Conservation (phyloP, 257 asterid genomes). For the Lavandula angustifolia region DNA sequence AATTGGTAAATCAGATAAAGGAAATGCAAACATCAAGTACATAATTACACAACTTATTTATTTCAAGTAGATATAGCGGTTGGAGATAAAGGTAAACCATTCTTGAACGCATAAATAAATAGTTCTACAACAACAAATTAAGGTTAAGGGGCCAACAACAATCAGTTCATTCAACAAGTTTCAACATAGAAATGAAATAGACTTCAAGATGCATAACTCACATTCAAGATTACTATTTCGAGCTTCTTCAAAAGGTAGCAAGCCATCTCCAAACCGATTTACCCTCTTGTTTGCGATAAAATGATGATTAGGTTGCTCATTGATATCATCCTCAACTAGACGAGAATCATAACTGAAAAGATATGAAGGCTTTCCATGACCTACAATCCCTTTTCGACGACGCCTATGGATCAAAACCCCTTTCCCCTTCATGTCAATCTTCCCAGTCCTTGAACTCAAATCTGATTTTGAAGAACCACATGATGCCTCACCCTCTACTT, state of each 20-base stretch:
- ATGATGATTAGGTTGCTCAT: slow-evolving; percentile 34
- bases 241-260: slow-evolving; percentile 30
- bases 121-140: background rate
- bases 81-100: slow-evolving; percentile 11
- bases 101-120: background rate
- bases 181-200: slow-evolving; percentile 21
- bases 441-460: slow-evolving; percentile 36
- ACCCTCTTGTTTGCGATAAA: slow-evolving; percentile 35
- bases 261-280: slow-evolving; percentile 33
- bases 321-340: slow-evolving; percentile 29
- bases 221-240: slow-evolving; percentile 41
- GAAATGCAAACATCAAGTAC: background rate
- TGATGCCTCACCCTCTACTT: slow-evolving; percentile 63
- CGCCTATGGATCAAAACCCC: slow-evolving; percentile 49
- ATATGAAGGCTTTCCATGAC: slow-evolving; percentile 43
- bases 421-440: slow-evolving; percentile 69
- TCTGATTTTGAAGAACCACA: slow-evolving; percentile 61
- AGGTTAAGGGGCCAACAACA: background rate
- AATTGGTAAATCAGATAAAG: background rate
- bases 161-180: background rate
- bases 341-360: slow-evolving; percentile 51
- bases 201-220: slow-evolving; percentile 32
- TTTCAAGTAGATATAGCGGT: slow-evolving; percentile 4
- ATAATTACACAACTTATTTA: background rate
- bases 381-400: slow-evolving; percentile 37